Conservation (phyloP, 1,284 basidiomycete species). For the Ustilago crameri region DNA sequence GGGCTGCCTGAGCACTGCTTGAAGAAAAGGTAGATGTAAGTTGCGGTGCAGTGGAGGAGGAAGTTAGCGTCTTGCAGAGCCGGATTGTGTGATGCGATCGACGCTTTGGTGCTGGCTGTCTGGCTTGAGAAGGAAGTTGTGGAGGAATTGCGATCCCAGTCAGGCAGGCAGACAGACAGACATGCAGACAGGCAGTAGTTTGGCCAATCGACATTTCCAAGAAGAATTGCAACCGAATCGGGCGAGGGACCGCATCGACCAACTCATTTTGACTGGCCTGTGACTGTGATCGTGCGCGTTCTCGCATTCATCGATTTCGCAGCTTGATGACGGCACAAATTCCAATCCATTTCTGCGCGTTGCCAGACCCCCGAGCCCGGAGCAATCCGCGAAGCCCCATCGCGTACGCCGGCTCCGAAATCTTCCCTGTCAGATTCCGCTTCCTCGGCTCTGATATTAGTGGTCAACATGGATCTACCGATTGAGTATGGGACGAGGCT, state of each 20-base stretch:
- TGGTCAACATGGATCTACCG: too few relatives aligned
- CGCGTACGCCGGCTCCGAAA: conserved; percentile 24
- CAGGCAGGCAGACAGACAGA: conserved; percentile 1
- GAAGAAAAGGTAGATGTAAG: conserved; percentile 3
- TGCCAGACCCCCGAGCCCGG: conserved; percentile 5
- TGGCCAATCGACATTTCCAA: not conserved
- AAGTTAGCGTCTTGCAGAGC: not conserved
- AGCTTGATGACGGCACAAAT: conserved; percentile 15
- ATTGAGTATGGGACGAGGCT: too few relatives aligned
- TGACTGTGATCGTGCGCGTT: not conserved
- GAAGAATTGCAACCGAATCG: conserved; percentile 30
- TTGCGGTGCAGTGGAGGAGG: conserved; percentile 2
- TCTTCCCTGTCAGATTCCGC: not conserved
- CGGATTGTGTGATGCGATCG: conserved; percentile 5
- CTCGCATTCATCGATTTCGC: too few relatives aligned
- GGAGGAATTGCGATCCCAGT: conserved; percentile 19
- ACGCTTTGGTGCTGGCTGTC: not conserved
- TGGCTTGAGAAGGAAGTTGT: conserved; percentile 31
- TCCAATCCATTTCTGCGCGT: not conserved
- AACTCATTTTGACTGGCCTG: not conserved
- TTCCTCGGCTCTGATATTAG: conserved; percentile 1
- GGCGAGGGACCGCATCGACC: conserved; percentile 13
- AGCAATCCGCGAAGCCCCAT: conserved; percentile 15
- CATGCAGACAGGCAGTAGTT: too few relatives aligned
- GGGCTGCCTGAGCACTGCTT: not conserved